phyloP scores from a whole-genome alignment of 73 alveolate species.

The Paramecium biaurelia region DNA sequence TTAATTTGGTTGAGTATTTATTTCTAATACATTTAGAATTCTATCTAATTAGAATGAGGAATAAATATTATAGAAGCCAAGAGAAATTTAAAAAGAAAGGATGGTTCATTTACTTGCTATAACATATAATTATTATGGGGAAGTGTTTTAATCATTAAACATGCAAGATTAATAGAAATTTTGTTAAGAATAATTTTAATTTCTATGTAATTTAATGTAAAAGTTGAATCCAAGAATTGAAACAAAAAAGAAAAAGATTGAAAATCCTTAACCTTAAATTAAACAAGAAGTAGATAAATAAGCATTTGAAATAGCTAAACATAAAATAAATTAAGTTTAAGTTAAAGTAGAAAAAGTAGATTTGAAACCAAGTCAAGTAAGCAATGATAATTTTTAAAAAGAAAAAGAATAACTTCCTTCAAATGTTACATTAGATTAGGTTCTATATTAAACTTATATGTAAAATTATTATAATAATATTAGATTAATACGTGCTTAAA shows the following conservation, averaged over 20 bases:
- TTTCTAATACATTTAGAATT: not conserved
- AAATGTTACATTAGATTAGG: not conserved
- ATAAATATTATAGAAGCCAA: not conserved
- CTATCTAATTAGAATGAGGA: not conserved
- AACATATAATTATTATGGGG: slow-evolving; percentile 40
- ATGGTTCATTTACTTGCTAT: slow-evolving; percentile 20
- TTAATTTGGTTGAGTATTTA: not conserved
- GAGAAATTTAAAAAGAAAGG: slow-evolving; percentile 36
- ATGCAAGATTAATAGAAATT: not conserved
- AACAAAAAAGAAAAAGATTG: not conserved
- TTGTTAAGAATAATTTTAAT: not conserved
- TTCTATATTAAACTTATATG: not conserved
- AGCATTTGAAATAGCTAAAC: slow-evolving; percentile 14
- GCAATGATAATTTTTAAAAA: not conserved
- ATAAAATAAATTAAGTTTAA: not conserved
- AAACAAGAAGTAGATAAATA: not conserved
- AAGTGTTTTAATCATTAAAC: not conserved
- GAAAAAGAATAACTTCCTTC: not conserved
- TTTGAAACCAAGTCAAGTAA: not conserved
- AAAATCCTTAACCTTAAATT: not conserved
- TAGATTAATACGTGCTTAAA: not conserved
- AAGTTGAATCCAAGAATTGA: slow-evolving; percentile 27
- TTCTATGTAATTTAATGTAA: not conserved
- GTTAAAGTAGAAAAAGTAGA: not conserved
- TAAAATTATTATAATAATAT: not conserved